A percentile compares a stretch with the other conserved stretches of the same genome.
These are phyloP conservation scores for Rhynchosporium graminicola DNA, from an alignment of 2,329 filamentous ascomycete genomes.

Conservation along the genomic window DNA sequence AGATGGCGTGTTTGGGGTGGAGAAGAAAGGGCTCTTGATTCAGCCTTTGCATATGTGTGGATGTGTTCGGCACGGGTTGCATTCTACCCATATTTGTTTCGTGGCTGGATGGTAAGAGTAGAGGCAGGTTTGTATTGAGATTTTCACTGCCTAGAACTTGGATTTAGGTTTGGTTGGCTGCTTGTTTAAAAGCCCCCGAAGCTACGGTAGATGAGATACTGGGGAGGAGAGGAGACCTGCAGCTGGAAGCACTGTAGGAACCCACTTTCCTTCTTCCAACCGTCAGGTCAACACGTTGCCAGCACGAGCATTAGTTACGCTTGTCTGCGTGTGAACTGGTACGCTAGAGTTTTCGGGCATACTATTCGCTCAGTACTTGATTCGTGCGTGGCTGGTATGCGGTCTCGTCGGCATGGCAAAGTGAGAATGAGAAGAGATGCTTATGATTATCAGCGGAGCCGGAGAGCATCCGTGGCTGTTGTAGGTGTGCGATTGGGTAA, in stretches of 20 bases:
- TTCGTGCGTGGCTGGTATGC: background rate
- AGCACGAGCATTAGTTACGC: background rate
- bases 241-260: background rate
- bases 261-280: background rate
- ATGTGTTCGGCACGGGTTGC: background rate
- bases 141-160: background rate
- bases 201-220: background rate
- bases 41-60: constrained; percentile 6
- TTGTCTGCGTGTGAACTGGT: constrained; percentile 9
- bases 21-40: background rate
- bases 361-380: background rate
- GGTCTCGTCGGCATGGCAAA: background rate
- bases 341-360: background rate
- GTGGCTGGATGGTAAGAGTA: background rate
- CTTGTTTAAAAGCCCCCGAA: background rate
- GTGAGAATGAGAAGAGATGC: background rate
- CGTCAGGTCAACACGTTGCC: constrained; percentile 5
- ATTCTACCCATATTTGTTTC: background rate
- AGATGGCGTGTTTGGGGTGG: background rate
- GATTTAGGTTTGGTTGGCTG: background rate
- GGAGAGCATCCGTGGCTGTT: background rate
- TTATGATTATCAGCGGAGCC: background rate
- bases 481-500: background rate
- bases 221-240: background rate
- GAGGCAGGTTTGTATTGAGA: background rate